A percentile compares a stretch with the other conserved stretches of the same genome.
phyloP scores from a whole-genome alignment of 2,329 filamentous ascomycete genomes.

The Raffaelea deltoideospora region DNA sequence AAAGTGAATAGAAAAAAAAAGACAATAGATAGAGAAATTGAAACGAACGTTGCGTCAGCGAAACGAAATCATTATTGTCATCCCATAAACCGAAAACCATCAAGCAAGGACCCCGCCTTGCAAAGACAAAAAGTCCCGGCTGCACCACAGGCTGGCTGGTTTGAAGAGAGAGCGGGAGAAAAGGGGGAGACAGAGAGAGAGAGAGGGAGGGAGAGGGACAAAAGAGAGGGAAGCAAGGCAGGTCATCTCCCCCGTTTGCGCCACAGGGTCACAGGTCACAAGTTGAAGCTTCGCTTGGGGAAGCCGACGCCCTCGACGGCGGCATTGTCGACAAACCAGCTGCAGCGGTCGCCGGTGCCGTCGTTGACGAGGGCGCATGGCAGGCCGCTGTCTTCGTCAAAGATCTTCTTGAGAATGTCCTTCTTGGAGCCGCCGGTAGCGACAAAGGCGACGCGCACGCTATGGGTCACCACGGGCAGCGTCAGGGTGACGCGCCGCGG shows the following conservation, averaged over 20 bases:
- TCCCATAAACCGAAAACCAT: too few relatives aligned
- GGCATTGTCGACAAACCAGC: conserved; percentile 84
- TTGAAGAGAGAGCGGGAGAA: too few relatives aligned
- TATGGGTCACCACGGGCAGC: conserved; percentile 78
- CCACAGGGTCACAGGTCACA: conserved; percentile 16
- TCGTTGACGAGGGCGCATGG: conserved; percentile 84
- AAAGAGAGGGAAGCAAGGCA: too few relatives aligned
- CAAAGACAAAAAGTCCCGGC: too few relatives aligned
- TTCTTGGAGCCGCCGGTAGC: conserved; percentile 83
- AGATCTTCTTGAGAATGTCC: conserved; percentile 83
- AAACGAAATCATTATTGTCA: too few relatives aligned
- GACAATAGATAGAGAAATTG: not conserved
- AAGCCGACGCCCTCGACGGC: conserved; percentile 78
- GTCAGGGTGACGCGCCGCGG: conserved; percentile 82
- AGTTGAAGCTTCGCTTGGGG: conserved; percentile 51
- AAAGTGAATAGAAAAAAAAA: not conserved
- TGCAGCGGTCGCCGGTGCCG: conserved; percentile 68
- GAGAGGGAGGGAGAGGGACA: too few relatives aligned
- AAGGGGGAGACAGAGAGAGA: too few relatives aligned
- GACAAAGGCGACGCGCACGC: conserved; percentile 76
- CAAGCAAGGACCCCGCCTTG: too few relatives aligned
- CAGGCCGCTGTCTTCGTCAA: conserved; percentile 65
- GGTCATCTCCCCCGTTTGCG: not conserved
- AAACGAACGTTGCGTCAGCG: too few relatives aligned
- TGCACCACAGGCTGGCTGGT: too few relatives aligned